A percentile compares a stretch with the other conserved stretches of the same genome.
Evolutionary conservation across 2,329 filamentous ascomycete genomes (phyloP).

Genomic region (Fusarium subglutinans): DNA sequence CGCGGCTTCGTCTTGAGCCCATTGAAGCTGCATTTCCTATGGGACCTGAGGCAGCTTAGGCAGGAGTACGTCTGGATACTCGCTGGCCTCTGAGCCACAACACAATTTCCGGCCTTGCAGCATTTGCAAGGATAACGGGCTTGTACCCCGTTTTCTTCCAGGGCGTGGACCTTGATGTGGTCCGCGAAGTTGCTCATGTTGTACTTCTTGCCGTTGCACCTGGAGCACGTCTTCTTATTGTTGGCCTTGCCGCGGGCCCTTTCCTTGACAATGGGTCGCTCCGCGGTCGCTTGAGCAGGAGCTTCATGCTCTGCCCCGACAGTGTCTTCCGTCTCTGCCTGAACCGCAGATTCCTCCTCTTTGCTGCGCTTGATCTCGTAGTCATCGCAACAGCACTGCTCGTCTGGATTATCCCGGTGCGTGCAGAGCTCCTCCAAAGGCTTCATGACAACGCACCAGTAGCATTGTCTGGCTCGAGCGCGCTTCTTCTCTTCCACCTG

Average conservation of each 20-base stretch:
- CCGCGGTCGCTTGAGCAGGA: neutral
- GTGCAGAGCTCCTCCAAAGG: too few species aligned
- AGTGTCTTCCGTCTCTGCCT: neutral
- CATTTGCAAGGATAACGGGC: neutral
- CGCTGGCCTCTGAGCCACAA: neutral
- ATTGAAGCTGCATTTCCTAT: neutral
- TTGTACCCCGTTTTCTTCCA: neutral
- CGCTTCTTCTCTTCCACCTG: neutral
- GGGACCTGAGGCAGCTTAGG: neutral
- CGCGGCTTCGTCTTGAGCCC: neutral
- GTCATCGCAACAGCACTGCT: neutral
- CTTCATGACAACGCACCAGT: neutral
- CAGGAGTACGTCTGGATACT: neutral
- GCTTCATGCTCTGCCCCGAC: neutral
- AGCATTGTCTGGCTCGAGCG: too few species aligned
- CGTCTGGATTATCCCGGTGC: too few species aligned
- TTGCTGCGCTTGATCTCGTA: neutral
- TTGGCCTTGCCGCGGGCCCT: neutral
- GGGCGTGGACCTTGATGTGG: neutral
- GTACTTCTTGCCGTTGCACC: neutral
- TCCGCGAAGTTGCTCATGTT: neutral
- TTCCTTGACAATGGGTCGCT: neutral
- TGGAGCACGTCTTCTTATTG: neutral
- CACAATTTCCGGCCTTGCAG: neutral
- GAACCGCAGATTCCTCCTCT: neutral